Percentiles rank a stretch among this genome's conserved stretches.
Evolutionary conservation across 805 yeast species (phyloP).

Genomic region (Peterozyma toletana): DNA sequence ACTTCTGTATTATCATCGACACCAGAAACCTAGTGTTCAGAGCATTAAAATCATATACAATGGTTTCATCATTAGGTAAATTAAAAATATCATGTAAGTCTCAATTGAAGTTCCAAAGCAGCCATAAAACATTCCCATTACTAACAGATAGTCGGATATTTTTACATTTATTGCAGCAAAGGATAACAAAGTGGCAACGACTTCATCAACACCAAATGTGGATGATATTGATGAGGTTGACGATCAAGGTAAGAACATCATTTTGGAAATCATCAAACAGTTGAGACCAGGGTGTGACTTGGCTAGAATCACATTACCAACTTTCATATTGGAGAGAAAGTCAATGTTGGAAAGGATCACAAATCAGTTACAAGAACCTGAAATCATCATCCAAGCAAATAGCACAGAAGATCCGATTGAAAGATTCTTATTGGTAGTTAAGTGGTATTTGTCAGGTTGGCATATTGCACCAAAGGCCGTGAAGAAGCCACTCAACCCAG

Average conservation of each 20-base stretch:
- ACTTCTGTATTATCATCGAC: too few relatives aligned
- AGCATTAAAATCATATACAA: too few relatives aligned
- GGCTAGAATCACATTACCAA: conserved; percentile 87
- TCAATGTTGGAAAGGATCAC: conserved; percentile 95
- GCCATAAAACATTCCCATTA: not conserved
- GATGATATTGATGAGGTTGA: conserved; percentile 92
- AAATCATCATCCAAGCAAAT: conserved; percentile 65
- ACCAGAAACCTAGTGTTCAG: too few relatives aligned
- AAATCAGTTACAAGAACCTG: conserved; percentile 78
- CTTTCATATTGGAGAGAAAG: conserved; percentile 90
- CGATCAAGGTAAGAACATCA: conserved; percentile 79
- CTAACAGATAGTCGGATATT: not conserved
- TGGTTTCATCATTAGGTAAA: conserved; percentile 4
- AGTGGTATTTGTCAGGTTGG: conserved; percentile 95
- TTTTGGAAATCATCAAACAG: conserved; percentile 84
- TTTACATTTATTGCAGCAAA: not conserved
- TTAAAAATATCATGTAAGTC: conserved; percentile 7
- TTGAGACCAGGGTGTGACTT: conserved; percentile 89
- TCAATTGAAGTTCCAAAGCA: not conserved
- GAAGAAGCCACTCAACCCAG: conserved; percentile 93
- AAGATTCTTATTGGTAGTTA: conserved; percentile 67
- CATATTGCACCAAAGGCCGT: conserved; percentile 98
- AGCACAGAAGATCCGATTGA: conserved; percentile 46
- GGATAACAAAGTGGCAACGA: not conserved
- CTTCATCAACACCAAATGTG: conserved; percentile 16